Base-by-base conservation (phyloP, 164 flowering plant species). In the Annona squamosa region DNA sequence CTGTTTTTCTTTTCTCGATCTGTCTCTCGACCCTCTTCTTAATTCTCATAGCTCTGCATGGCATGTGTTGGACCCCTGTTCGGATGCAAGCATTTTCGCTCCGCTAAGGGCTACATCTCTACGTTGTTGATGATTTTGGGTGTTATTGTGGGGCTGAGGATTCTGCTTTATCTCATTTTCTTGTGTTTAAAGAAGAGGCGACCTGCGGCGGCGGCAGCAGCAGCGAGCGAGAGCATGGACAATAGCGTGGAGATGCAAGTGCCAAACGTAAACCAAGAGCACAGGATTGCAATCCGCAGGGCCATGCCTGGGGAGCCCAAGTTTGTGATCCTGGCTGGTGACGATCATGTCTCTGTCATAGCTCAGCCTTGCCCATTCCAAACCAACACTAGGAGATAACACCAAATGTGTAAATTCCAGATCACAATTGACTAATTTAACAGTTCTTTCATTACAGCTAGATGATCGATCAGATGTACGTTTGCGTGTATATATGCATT, bases 11-110 rank as follows among this genome's bases (percentile, higher is more conserved):
- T 9, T 37, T 13, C 10, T 52, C 13, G 13, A 9, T 16, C 59
- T 44, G 47, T 26, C 37, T 26, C 37, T 26, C 37, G 37, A 26
- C 37, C 37, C 37, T 26, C 37, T 26, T 26, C 37, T 26, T 26
- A 26, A 26, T 26, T 26, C 37, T 26, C 37, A 26, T 26, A 26
- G 37, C 37, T 26, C 37, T 26, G 3, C 72, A 85, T 85, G 86
- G 85, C 81, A 37, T 85, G 88, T 63, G 4, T 80, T 1, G 76
- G 78, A 42, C 7, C 74, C 12, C 16, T 81, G 0, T 64, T 74
- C 9, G 71, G 82, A 12, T 85, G 88, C 79, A 72, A 71, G 46
- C 71, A 37, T 12, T 56, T 76, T 12, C 77, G 73, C 68, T 80
- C 86, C 4, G 56, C 65, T 52, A 72, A 63, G 48, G 70, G 44